Evolutionary conservation across 805 yeast genomes (phyloP).

Genomic region (Candida incommunis): DNA sequence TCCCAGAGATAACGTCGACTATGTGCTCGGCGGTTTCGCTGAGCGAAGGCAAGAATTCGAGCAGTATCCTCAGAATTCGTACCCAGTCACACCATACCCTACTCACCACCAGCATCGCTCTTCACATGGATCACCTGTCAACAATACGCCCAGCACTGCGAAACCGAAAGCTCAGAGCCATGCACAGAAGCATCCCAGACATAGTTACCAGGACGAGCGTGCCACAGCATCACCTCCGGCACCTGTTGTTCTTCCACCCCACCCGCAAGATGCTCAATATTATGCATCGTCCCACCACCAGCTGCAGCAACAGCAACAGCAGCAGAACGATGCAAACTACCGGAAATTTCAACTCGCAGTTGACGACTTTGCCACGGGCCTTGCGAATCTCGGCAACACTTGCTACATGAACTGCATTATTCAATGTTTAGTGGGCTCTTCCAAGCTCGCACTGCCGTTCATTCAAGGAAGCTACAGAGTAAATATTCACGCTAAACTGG

Average conservation of each 20-base stretch:
- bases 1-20: not conserved
- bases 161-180: not conserved
- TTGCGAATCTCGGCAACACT: constrained; percentile 74
- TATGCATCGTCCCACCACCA: no score
- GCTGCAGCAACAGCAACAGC: not conserved
- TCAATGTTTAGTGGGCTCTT: constrained; percentile 74
- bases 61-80: not conserved
- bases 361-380: constrained; percentile 34
- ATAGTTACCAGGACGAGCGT: not conserved
- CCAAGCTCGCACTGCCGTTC: constrained; percentile 49
- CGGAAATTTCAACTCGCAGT: not conserved
- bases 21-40: not conserved
- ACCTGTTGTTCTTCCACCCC: constrained; percentile 2
- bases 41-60: not conserved
- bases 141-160: not conserved
- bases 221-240: constrained; percentile 3
- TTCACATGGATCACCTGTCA: not conserved
- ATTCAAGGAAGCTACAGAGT: constrained; percentile 48
- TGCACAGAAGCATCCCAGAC: not conserved
- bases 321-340: not conserved
- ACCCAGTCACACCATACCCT: not conserved
- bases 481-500: constrained; percentile 58
- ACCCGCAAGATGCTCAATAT: not conserved
- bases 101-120: not conserved
- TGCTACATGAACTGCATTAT: constrained; percentile 85